Conservation (phyloP, 352 stramenopile genomes). For the Pythium brachiatum region DNA sequence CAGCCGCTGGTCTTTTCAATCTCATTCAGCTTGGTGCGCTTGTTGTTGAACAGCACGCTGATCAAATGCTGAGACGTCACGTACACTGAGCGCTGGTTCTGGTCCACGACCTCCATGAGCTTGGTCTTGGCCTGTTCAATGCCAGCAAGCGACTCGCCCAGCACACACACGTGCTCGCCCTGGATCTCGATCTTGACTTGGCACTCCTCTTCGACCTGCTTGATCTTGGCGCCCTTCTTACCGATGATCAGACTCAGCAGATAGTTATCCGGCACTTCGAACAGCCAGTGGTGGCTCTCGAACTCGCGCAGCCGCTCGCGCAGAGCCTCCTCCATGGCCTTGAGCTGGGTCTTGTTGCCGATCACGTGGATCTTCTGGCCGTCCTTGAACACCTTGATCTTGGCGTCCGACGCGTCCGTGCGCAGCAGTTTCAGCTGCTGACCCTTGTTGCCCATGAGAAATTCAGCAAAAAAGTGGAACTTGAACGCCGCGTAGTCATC, state of each 20-base stretch:
- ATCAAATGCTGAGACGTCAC: constrained; percentile 61
- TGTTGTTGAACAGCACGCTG: constrained; percentile 59
- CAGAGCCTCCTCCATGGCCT: constrained; percentile 59
- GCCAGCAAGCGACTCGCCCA: constrained; percentile 50
- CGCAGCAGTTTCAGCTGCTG: constrained; percentile 64
- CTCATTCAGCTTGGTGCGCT: constrained; percentile 72
- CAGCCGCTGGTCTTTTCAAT: constrained; percentile 58
- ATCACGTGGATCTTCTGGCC: constrained; percentile 54
- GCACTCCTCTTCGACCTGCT: constrained; percentile 60
- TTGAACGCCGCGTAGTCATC: constrained; percentile 49
- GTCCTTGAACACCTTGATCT: constrained; percentile 72
- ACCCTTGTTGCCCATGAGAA: constrained; percentile 75
- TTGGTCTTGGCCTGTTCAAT: constrained; percentile 44
- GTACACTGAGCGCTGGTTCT: constrained; percentile 72
- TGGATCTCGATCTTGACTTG: constrained; percentile 72
- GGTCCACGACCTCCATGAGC: constrained; percentile 68
- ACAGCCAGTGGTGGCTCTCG: constrained; percentile 53
- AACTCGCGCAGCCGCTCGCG: constrained; percentile 55
- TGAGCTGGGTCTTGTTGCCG: constrained; percentile 68
- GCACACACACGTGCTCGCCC: constrained; percentile 54
- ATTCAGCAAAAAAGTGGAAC: constrained; percentile 79
- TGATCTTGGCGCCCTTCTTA: constrained; percentile 80
- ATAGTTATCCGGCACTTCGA: constrained; percentile 54
- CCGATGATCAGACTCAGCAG: constrained; percentile 77
- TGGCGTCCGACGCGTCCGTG: constrained; percentile 49